Evolutionary conservation across 2,329 filamentous ascomycete species (phyloP), one percentile per base, ranked within the genome.

Genomic region (Thelonectria discophora): DNA sequence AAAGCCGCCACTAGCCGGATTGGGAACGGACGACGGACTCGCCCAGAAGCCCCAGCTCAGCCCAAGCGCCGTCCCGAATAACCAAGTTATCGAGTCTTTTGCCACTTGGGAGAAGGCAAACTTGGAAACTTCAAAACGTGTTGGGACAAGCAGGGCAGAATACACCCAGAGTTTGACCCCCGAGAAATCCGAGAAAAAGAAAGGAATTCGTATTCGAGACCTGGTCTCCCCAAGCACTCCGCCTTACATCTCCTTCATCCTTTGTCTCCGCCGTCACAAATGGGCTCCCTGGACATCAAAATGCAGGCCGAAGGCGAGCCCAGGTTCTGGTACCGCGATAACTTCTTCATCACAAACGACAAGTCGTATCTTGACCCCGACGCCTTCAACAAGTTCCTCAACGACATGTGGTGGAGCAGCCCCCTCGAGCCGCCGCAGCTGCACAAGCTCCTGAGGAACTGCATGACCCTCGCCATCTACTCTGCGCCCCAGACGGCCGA

Each of bases 281-380:
- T 72, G 70, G 69, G 69, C 49, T 72, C 70, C 18, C 68, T 66
- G 54, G 70, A 71, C 40, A 66, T 65, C 40, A 20, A 67, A 32
- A 65, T 66, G 40, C 70, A 72, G 58, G 66, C 72, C n/a, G 76
- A 78, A 57, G 76, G 73, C 61, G 61, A 64, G 45, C 72, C 75
- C 24, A 73, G 72, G 60, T 80, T 77, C 62, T 86, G 84, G 84
- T 81, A 80, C 66, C 79, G 79, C 45, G 80, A 82, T 65, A 79
- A 81, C 58, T 89, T 86, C 73, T 76, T 88, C 66, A 78, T 89
- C 74, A 90, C 87, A 27, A 89, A 86, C 39, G 83, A 90, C 70
- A 82, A 81, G 30, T 71, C 76, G 10, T 82, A 86, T 54, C 75
- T 90, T 61, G 82, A 88, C 54, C 75, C 84, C 21, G 73, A 80